Evolutionary conservation across 2,329 filamentous ascomycete genomes (phyloP), one percentile per base, ranked within the genome.

Genomic region (Fusarium sp.): DNA sequence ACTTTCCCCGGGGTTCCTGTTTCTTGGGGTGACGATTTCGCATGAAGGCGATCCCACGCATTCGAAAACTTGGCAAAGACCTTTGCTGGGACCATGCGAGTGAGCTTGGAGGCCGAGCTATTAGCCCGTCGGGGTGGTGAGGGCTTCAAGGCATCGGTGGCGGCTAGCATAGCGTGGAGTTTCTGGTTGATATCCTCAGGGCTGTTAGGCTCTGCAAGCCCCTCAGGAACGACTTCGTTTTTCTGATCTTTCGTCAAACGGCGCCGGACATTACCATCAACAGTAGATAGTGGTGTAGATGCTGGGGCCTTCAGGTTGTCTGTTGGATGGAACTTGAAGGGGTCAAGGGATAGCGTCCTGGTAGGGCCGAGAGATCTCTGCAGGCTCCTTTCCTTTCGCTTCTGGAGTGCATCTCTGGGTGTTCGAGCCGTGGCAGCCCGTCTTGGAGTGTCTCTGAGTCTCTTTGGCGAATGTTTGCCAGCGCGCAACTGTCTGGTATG

Each of bases 151-250:
- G 78, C 76, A 37, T 82, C 68, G 3, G 79, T 83, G 7, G 82
- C 81, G 13, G 83, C 80, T 27, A 85, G 71, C 83, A 85, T 85
- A 14, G 80, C 80, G 6, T 65, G 63, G 13, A 83, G 71, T 66
- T 85, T 84, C n/a, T 79, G 66, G 30, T 79, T 79, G 34, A 84
- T 79, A 30, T 80, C 76, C 5, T 80, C 76, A 16, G 78, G 66
- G 23, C 67, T 69, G 11, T 56, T 43, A 52, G 48, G 60, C 25
- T 68, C 66, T 32, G 37, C 41, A 61, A 37, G 58, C 23, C 64
- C 67, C 41, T 37, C 52, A 61, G 20, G 37, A 10, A 23, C 27
- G 9, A 13, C 18, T 10, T 34, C 18, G 20, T 18, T 57, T 25
- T 25, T 59, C 13, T 18, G 41, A n/a, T 25, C 58, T 6, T 68